Evolutionary conservation across 1,139 yeast genomes (phyloP), one percentile per base, ranked within the genome.

Genomic region (Groenewaldozyma auringiensis): DNA sequence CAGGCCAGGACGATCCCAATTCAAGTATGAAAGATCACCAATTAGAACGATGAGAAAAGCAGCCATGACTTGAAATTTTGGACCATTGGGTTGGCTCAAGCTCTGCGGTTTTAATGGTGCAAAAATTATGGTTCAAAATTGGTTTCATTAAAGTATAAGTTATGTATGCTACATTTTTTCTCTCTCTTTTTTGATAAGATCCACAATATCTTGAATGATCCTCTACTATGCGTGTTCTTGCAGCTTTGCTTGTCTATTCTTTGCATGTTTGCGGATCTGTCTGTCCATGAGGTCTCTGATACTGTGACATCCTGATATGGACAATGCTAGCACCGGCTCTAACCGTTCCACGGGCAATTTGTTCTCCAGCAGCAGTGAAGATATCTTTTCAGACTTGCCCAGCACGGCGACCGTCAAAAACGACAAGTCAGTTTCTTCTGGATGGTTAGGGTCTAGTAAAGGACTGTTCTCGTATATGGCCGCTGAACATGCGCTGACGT

Each of bases 271-370:
- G 56, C 96, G 75, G 6, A 89, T 84, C 59, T 83, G 87, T 42
- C 74, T 71, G 60, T 92, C 96, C 96, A 92, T 87, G 52, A 86
- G 68, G 43, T 83, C 88, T 60, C 89, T 76, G 18, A 92, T 71
- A 51, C 84, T 71, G 58, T 84, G 94, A 48, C 92, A 78, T 4
- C 97, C 98, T n/a, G 89, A 85, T 43, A 89, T 78, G 1, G 94
- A 95, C 44, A 88, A 74, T n/a, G 86, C 84, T 57, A 92, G 67
- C 3, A 87, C 80, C 20, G 79, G 70, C 57, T 86, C 95, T 50
- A 92, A 66, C 48, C 78, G 73, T 60, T 89, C 97, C 55, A 89
- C 65, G 0, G 96, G 94, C 66, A 92, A 74, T 60, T 83, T 83
- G 59, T 86, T 88, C 60, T 92, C 97, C 52, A 57, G 46, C 31